Evolutionary conservation across 106 monocot genomes (phyloP), one percentile per base, ranked within the genome.

Genomic region (Dioscorea zingiberensis): DNA sequence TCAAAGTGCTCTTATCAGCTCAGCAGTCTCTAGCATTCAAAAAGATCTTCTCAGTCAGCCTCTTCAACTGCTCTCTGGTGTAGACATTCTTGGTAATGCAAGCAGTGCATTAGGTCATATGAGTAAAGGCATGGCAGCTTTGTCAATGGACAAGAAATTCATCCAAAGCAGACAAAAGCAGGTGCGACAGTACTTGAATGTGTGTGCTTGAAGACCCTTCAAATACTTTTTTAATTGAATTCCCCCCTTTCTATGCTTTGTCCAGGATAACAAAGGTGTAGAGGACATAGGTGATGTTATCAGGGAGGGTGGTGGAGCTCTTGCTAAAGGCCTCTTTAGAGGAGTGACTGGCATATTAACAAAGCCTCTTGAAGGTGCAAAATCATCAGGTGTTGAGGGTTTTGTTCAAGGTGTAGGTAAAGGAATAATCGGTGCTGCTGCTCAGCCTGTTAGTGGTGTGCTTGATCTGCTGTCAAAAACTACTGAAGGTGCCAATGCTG

Each of bases 101-200:
- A 97, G 88, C 46, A 97, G 95, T 58, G 95, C 91, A 13, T 77
- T 97, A 55, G 92, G 95, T 61, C 88, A 88, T 68, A 91, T 97
- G 91, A 97, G 95, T 67, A 97, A 97, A 84, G 88, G 95, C 63
- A 80, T 97, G 38, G 91, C 95, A 12, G 91, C 83, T 47, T 69
- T 97, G 55, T 97, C 95, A 19, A 91, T 97, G 95, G 95, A 97
- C 72, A 97, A 88, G 75, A 97, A 97, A 75, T 97, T 97, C 66
- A 97, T 91, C 72, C 88, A 88, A 75, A 77, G 83, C 66, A 85
- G 95, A 58, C 87, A 88, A 32, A 91, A 84, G 68, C 82, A 94
- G 87, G 75, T 75, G 18, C 3, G 13, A 12, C 6, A 7, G 7
- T 23, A 1, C 23, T 11, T 47, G 8, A 64, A 45, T 7, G 28